A percentile compares a stretch with the other conserved stretches of the same genome.
Conservation (phyloP, 2,329 filamentous ascomycete species). For the Clonostachys sp. region DNA sequence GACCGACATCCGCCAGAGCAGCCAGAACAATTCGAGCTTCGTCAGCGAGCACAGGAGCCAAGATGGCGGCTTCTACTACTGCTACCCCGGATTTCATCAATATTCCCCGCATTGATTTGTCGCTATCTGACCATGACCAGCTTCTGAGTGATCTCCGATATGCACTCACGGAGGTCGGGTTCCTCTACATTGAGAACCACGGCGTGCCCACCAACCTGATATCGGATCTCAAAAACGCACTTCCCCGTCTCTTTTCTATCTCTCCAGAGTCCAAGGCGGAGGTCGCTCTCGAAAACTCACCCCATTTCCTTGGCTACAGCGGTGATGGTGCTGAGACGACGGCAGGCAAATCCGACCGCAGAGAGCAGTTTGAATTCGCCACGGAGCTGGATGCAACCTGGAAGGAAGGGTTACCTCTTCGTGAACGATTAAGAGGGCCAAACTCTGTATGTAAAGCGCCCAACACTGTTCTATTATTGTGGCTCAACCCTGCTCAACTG, state of each 20-base stretch:
- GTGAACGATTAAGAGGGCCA: slow-evolving; percentile 38
- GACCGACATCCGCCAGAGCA: no score
- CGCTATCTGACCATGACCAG: not conserved
- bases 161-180: slow-evolving; percentile 45
- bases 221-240: slow-evolving; percentile 25
- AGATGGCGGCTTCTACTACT: no score
- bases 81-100: no score
- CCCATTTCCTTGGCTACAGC: slow-evolving; percentile 58
- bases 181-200: slow-evolving; percentile 48
- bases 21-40: no score
- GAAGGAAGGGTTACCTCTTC: slow-evolving; percentile 22
- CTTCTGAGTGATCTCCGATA: slow-evolving; percentile 37
- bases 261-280: slow-evolving; percentile 25
- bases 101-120: not conserved
- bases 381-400: slow-evolving; percentile 42
- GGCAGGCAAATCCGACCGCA: slow-evolving; percentile 40
- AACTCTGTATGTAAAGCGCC: slow-evolving; percentile 31
- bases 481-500: not conserved
- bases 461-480: no score
- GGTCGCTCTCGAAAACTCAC: slow-evolving; percentile 44
- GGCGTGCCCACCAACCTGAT: slow-evolving; percentile 29
- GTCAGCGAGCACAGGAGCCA: no score
- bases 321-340: slow-evolving; percentile 51
- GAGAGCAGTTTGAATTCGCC: slow-evolving; percentile 58
- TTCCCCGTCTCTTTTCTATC: slow-evolving; percentile 39